Evolutionary conservation across 345 rosid genomes (phyloP).

Genomic region (Viola odorata): DNA sequence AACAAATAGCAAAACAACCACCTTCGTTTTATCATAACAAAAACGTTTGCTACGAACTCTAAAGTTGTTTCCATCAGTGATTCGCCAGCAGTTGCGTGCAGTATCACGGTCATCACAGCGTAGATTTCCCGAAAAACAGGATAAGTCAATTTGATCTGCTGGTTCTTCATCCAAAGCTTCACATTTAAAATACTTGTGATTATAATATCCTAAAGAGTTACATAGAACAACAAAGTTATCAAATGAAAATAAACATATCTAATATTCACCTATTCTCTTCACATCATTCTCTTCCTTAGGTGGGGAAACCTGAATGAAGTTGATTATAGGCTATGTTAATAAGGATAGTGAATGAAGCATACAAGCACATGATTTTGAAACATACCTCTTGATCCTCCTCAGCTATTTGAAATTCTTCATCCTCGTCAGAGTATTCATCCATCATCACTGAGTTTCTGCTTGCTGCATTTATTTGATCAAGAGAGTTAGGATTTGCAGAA

Average conservation of each 20-base stretch:
- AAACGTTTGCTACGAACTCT: slow-evolving; percentile 91
- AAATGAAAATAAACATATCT: slow-evolving; percentile 7
- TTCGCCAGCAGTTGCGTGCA: slow-evolving; percentile 84
- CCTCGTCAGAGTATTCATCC: slow-evolving; percentile 93
- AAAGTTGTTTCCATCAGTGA: slow-evolving; percentile 85
- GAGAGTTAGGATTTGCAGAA: slow-evolving; percentile 43
- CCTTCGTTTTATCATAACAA: slow-evolving; percentile 88
- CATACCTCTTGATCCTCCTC: slow-evolving; percentile 89
- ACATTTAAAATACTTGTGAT: slow-evolving; percentile 14
- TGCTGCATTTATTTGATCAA: slow-evolving; percentile 58
- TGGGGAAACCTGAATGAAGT: slow-evolving; percentile 38
- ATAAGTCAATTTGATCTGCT: slow-evolving; percentile 62
- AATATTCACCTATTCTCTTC: slow-evolving; percentile 56
- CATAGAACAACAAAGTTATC: background rate
- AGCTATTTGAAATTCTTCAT: slow-evolving; percentile 85
- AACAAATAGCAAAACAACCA: slow-evolving; percentile 17
- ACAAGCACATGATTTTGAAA: slow-evolving; percentile 1
- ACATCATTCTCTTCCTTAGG: slow-evolving; percentile 43
- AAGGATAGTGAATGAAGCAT: background rate
- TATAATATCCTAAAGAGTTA: slow-evolving; percentile 2
- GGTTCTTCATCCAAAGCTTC: slow-evolving; percentile 71
- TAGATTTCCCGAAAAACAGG: slow-evolving; percentile 80
- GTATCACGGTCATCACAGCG: slow-evolving; percentile 79
- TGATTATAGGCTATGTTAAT: background rate
- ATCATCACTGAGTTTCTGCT: slow-evolving; percentile 63